phyloP scores from a whole-genome alignment of 805 yeast genomes.

The Yarrowia phangngaensis region DNA sequence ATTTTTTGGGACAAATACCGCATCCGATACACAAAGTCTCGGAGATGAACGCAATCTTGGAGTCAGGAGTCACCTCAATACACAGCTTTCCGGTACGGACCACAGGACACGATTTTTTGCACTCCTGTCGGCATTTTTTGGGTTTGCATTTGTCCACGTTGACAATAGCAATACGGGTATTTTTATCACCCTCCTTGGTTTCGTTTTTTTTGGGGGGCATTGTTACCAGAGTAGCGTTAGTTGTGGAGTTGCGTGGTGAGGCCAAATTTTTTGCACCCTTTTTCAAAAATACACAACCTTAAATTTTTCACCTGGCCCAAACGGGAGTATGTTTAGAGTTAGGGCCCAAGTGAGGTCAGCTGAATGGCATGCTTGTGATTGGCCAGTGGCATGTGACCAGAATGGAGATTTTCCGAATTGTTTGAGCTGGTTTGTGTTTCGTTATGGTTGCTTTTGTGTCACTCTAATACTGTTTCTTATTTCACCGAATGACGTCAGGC shows the following conservation, averaged over 20 bases:
- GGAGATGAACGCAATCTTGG: conserved; percentile 90
- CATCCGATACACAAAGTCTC: conserved; percentile 96
- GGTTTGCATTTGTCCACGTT: conserved; percentile 94
- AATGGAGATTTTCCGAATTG: too few relatives aligned
- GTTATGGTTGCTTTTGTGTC: too few relatives aligned
- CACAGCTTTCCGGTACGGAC: conserved; percentile 96
- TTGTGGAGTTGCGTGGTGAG: not conserved
- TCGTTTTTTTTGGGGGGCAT: conserved; percentile 24
- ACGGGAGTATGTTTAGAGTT: too few relatives aligned
- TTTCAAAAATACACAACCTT: conserved; percentile 8
- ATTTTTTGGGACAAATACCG: conserved; percentile 98
- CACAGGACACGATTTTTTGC: conserved; percentile 95
- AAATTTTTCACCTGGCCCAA: conserved; percentile 1
- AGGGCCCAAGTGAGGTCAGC: conserved; percentile 5
- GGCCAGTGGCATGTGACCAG: not conserved
- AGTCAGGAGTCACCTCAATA: conserved; percentile 89
- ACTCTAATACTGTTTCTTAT: too few relatives aligned
- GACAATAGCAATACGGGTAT: conserved; percentile 84
- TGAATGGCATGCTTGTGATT: not conserved
- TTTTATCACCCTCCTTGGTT: conserved; percentile 29
- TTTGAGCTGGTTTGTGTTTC: too few relatives aligned
- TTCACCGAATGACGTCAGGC: too few relatives aligned
- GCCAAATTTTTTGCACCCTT: conserved; percentile 22
- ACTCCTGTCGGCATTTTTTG: conserved; percentile 96
- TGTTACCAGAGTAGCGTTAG: not conserved